These are phyloP conservation scores for Pleomassaria siparia DNA, from an alignment of 2,329 filamentous ascomycete genomes.

Conservation along the genomic window DNA sequence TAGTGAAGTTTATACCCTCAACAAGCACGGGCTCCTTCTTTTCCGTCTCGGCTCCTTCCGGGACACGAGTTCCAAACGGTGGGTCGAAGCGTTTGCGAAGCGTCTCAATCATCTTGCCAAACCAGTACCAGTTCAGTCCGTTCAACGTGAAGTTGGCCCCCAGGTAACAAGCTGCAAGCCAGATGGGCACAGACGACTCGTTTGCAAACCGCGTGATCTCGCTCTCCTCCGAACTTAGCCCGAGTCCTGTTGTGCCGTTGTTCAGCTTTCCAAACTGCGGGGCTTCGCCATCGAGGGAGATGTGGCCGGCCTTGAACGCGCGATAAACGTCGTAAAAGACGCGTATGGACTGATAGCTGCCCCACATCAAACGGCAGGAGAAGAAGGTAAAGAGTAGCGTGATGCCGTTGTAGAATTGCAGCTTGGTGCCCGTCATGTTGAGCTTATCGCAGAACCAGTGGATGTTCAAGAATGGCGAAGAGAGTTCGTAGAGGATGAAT, in stretches of 20 bases:
- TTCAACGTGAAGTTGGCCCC: conserved; percentile 72
- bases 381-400: conserved; percentile 74
- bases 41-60: conserved; percentile 14
- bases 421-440: conserved; percentile 70
- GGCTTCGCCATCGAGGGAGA: conserved; percentile 28
- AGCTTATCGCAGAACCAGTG: conserved; percentile 94
- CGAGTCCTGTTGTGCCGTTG: conserved; percentile 20
- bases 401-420: conserved; percentile 78
- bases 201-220: conserved; percentile 54
- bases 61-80: conserved; percentile 50
- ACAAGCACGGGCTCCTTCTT: conserved; percentile 35
- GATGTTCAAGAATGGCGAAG: conserved; percentile 80
- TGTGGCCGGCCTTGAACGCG: conserved; percentile 35
- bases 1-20: conserved; percentile 33
- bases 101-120: conserved; percentile 81
- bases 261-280: conserved; percentile 30
- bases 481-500: conserved; percentile 87
- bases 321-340: conserved; percentile 68
- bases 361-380: conserved; percentile 74
- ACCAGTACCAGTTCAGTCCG: conserved; percentile 81
- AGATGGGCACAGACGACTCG: conserved; percentile 58
- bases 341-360: conserved; percentile 67
- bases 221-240: conserved; percentile 34
- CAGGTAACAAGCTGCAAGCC: conserved; percentile 70
- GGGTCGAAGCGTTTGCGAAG: conserved; percentile 73